Conservation (phyloP, 2,329 filamentous ascomycete genomes). For the Coleophoma eucalyptorum region DNA sequence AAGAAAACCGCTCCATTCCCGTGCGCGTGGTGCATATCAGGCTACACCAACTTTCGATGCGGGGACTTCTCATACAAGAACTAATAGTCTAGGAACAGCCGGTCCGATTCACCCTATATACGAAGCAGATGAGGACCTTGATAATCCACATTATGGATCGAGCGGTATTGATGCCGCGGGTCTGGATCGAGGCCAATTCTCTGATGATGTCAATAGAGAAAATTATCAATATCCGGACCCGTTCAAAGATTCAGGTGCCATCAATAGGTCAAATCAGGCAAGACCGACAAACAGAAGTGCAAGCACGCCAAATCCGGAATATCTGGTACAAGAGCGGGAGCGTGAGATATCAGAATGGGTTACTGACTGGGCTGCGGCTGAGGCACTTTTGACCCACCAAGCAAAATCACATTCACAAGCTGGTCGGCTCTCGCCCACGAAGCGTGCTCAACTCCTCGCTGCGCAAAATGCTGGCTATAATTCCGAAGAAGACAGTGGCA, state of each 20-base stretch:
- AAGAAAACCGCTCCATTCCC: slow-evolving; percentile 32
- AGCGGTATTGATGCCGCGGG: slow-evolving; percentile 10
- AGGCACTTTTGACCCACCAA: slow-evolving; percentile 24
- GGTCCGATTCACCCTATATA: slow-evolving; percentile 60
- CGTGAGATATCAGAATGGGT: slow-evolving; percentile 30
- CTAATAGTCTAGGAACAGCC: slow-evolving; percentile 39
- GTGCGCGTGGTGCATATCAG: slow-evolving; percentile 31
- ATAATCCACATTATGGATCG: slow-evolving; percentile 6
- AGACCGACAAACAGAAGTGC: slow-evolving; percentile 6
- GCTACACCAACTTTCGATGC: slow-evolving; percentile 38
- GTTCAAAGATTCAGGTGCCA: slow-evolving; percentile 20
- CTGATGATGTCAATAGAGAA: slow-evolving; percentile 6
- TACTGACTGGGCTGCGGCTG: slow-evolving; percentile 30
- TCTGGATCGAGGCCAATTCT: slow-evolving; percentile 13
- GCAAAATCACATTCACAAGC: slow-evolving; percentile 19
- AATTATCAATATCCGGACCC: slow-evolving; percentile 19
- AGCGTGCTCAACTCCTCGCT: slow-evolving; percentile 22
- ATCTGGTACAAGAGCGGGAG: slow-evolving; percentile 21
- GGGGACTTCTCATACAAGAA: slow-evolving; percentile 33
- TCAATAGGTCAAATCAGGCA: slow-evolving; percentile 6
- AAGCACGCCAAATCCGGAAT: slow-evolving; percentile 17
- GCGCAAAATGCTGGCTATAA: slow-evolving; percentile 18
- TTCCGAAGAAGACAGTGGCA: slow-evolving; percentile 23
- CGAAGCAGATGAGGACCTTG: slow-evolving; percentile 50
- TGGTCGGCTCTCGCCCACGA: slow-evolving; percentile 25